Conservation (phyloP, 2,329 filamentous ascomycete genomes). For the Leptographium radiaticola region DNA sequence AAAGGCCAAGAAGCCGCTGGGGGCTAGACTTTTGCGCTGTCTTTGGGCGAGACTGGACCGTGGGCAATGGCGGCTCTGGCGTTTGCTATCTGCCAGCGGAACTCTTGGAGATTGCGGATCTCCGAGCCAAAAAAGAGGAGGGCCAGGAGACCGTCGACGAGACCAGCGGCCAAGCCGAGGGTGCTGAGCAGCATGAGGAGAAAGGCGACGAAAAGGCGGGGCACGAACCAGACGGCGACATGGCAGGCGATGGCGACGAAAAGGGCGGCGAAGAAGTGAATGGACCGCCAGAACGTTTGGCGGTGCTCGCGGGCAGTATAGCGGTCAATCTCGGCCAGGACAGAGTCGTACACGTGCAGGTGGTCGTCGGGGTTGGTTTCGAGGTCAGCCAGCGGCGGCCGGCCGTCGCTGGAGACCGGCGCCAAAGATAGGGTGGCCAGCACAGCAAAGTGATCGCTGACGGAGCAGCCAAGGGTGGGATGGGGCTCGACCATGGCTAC, state of each 20-base stretch:
- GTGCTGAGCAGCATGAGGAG: constrained; percentile 67
- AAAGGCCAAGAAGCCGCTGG: background rate
- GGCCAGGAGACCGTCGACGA: constrained; percentile 75
- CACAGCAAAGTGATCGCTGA: constrained; percentile 92
- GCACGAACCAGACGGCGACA: constrained; percentile 76
- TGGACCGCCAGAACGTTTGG: constrained; percentile 58
- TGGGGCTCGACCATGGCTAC: constrained; percentile 77
- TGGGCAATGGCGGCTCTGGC: constrained; percentile 31
- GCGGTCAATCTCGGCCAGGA: constrained; percentile 54
- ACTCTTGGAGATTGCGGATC: constrained; percentile 71
- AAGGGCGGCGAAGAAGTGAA: constrained; percentile 60
- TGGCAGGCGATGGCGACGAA: constrained; percentile 60
- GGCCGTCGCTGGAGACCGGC: background rate
- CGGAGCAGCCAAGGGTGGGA: constrained; percentile 65
- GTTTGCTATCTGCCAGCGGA: constrained; percentile 81
- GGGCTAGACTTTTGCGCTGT: background rate
- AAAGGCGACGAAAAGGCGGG: constrained; percentile 58
- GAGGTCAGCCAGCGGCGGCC: background rate
- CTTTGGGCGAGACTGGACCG: background rate
- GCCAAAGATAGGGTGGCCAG: constrained; percentile 53
- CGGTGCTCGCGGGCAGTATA: constrained; percentile 59
- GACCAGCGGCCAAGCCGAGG: constrained; percentile 61
- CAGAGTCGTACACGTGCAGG: constrained; percentile 39
- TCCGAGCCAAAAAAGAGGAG: constrained; percentile 79
- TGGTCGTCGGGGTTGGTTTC: background rate